These are phyloP conservation scores for Volvox reticuliferus DNA, from an alignment of 139 green algal genomes.

Conservation along the genomic window DNA sequence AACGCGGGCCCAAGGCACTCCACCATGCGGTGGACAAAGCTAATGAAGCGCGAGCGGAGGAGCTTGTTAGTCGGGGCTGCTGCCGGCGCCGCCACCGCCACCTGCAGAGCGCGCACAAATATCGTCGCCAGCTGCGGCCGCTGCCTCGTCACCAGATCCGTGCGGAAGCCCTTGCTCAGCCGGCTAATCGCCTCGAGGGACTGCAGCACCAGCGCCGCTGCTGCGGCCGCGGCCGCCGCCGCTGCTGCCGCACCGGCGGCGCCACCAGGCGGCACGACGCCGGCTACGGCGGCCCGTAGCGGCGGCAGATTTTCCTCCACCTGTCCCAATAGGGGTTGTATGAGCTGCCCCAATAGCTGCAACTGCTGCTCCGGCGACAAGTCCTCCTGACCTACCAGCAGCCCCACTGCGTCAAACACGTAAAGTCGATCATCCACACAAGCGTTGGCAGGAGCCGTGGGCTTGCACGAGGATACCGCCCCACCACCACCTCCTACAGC, in stretches of 20 bases:
- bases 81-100: constrained; percentile 66
- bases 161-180: constrained; percentile 86
- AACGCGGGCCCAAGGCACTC: constrained; percentile 72
- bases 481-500: background rate
- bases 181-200: constrained; percentile 81
- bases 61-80: constrained; percentile 68
- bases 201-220: constrained; percentile 62
- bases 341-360: constrained; percentile 65
- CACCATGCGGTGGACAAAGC: constrained; percentile 89
- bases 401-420: constrained; percentile 88
- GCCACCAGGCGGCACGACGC: background rate
- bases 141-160: constrained; percentile 65
- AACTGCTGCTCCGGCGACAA: constrained; percentile 76
- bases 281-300: background rate
- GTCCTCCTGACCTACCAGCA: constrained; percentile 87
- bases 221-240: background rate
- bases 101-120: constrained; percentile 69
- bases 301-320: constrained; percentile 58
- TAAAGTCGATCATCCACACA: constrained; percentile 88
- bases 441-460: constrained; percentile 30
- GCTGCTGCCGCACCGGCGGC: constrained; percentile 1
- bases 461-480: background rate
- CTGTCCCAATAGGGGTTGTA: constrained; percentile 75
- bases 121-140: constrained; percentile 76
- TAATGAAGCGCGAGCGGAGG: constrained; percentile 82